These are phyloP conservation scores for Verticillium klebahnii DNA, from an alignment of 2,329 filamentous ascomycete genomes.

Conservation along the genomic window DNA sequence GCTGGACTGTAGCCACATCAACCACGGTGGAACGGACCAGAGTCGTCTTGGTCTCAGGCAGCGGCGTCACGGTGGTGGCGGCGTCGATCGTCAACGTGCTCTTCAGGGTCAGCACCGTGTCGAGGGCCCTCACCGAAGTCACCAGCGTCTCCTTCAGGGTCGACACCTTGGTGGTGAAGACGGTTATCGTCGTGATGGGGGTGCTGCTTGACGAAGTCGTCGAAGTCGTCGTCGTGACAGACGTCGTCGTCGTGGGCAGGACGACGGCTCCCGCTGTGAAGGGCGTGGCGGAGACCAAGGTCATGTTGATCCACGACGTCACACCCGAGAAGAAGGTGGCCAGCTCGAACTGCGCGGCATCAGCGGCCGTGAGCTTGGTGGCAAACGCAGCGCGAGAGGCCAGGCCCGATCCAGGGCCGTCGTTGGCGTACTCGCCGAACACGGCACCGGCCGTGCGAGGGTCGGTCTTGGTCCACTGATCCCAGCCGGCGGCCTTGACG, in stretches of 20 bases:
- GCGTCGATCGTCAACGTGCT: constrained; percentile 4
- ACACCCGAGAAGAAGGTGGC: constrained; percentile 29
- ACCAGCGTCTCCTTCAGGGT: constrained; percentile 14
- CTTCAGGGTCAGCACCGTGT: background rate
- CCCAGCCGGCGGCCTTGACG: constrained; percentile 43
- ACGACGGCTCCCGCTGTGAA: constrained; percentile 22
- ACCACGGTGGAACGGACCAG: background rate
- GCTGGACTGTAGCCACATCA: constrained; percentile 1
- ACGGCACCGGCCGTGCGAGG: constrained; percentile 37
- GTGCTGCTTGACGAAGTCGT: constrained; percentile 4
- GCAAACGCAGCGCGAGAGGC: constrained; percentile 30
- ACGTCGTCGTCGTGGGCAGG: constrained; percentile 13
- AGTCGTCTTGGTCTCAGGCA: background rate
- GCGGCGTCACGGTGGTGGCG: constrained; percentile 6
- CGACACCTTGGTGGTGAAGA: constrained; percentile 16
- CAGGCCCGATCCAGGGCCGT: constrained; percentile 38
- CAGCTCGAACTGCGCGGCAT: constrained; percentile 32
- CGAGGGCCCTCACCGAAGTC: constrained; percentile 9
- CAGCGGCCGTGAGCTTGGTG: constrained; percentile 25
- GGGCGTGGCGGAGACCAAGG: constrained; percentile 28
- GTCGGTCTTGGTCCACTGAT: constrained; percentile 34
- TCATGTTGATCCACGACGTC: constrained; percentile 36
- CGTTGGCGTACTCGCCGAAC: constrained; percentile 45
- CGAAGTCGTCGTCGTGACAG: constrained; percentile 17
- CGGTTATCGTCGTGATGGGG: background rate